These are phyloP conservation scores for Spergularia azorica DNA, from an alignment of 179 eudicot species.

Conservation along the genomic window DNA sequence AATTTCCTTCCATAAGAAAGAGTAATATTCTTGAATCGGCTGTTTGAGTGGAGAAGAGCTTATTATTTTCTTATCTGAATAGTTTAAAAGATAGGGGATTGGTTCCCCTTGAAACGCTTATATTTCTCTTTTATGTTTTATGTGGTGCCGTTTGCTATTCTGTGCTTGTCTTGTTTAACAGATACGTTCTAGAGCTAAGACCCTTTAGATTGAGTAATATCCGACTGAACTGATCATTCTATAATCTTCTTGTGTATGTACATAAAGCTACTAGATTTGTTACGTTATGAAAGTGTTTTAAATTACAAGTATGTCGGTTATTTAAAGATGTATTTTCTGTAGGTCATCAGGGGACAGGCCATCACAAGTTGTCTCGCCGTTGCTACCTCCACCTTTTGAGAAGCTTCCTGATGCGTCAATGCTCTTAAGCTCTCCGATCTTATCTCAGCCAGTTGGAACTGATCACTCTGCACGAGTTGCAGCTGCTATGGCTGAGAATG, in stretches of 20 bases:
- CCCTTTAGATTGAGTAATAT: background rate
- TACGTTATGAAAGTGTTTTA: background rate
- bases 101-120: background rate
- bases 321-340: conserved; percentile 2
- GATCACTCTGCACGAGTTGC: conserved; percentile 90
- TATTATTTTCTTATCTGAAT: background rate
- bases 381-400: conserved; percentile 42
- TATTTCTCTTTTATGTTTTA: background rate
- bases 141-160: background rate
- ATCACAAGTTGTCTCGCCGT: conserved; percentile 31
- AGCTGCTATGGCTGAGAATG: conserved; percentile 77
- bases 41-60: too few species aligned
- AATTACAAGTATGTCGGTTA: background rate
- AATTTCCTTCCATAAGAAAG: too few species aligned
- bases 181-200: background rate
- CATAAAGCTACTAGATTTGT: conserved; percentile 1
- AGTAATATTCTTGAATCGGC: too few species aligned
- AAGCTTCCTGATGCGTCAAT: conserved; percentile 86
- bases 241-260: background rate
- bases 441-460: conserved; percentile 38
- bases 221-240: background rate
- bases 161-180: background rate
- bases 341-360: conserved; percentile 38
- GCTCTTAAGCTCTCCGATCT: conserved; percentile 62
- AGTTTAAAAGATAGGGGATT: background rate